Evolutionary conservation across 768 basidiomycete species (phyloP).

Genomic region (Nidula microcarpa): DNA sequence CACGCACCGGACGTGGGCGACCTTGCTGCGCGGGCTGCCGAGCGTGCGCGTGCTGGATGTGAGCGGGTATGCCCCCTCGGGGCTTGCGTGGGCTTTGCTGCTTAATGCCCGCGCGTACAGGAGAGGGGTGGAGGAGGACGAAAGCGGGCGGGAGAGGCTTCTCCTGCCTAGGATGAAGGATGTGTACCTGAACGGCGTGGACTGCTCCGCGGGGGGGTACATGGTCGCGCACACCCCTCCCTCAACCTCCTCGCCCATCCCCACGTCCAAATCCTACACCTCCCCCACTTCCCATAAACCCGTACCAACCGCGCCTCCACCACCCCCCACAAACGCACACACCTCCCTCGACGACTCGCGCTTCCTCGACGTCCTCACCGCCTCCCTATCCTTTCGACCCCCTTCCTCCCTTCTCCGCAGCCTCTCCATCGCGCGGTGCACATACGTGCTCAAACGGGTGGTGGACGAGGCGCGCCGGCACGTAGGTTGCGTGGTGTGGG

Average conservation of each 20-base stretch:
- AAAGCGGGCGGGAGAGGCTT: constrained; percentile 12
- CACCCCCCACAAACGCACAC: constrained; percentile 25
- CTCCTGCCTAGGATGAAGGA: constrained; percentile 30
- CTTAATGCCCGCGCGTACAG: constrained; percentile 28
- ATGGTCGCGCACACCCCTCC: constrained; percentile 19
- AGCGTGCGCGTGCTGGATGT: constrained; percentile 32
- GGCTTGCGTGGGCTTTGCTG: constrained; percentile 35
- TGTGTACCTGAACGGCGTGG: constrained; percentile 32
- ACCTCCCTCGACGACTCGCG: constrained; percentile 35
- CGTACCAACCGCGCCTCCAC: constrained; percentile 8
- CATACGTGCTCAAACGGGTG: constrained; percentile 18
- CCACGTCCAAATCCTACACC: too few species aligned
- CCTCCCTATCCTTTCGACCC: constrained; percentile 24
- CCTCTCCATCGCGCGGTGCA: constrained; percentile 30
- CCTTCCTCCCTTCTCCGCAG: constrained; percentile 24
- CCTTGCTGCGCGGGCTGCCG: constrained; percentile 21
- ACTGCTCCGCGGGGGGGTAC: constrained; percentile 36
- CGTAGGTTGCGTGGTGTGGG: constrained; percentile 31
- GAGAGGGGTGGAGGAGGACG: constrained; percentile 11
- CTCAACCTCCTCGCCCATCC: too few species aligned
- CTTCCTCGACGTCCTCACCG: constrained; percentile 34
- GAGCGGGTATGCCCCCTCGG: constrained; percentile 32
- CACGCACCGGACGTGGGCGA: constrained; percentile 36
- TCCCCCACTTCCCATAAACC: too few species aligned
- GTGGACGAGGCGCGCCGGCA: constrained; percentile 19